Conservation (phyloP, 78 protist genomes). For the Dictyostelium discoideum region DNA sequence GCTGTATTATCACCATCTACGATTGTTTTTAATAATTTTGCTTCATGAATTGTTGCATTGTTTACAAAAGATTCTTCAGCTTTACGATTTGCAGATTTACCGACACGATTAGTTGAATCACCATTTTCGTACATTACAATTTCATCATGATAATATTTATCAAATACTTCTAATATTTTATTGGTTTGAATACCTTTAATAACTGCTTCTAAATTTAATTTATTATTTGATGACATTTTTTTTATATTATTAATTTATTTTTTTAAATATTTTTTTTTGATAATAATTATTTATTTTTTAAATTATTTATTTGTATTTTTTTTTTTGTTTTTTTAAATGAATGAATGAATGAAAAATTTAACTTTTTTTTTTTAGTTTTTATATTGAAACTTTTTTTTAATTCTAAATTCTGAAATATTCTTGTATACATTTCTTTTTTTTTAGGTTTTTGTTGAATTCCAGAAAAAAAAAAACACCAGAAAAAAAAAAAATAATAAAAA, state of each 20-base stretch:
- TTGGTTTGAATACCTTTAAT: neutral
- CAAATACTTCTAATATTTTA: neutral
- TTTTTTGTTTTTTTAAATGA: too few relatives aligned
- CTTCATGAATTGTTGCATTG: conserved; percentile 32
- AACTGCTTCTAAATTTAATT: neutral
- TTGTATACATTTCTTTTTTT: too few relatives aligned
- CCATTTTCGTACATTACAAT: conserved; percentile 48
- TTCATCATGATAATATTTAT: neutral
- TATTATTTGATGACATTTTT: neutral
- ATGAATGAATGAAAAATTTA: too few relatives aligned
- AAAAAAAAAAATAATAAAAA: too few relatives aligned
- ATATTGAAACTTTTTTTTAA: too few relatives aligned
- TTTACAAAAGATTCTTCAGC: conserved; percentile 23
- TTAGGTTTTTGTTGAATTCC: too few relatives aligned
- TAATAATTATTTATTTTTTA: too few relatives aligned
- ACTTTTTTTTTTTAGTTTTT: too few relatives aligned
- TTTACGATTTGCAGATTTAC: conserved; percentile 27
- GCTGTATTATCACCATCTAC: neutral
- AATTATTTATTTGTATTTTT: too few relatives aligned
- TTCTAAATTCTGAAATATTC: too few relatives aligned
- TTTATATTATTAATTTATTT: neutral
- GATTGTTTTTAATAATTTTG: conserved; percentile 12
- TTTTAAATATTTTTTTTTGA: too few relatives aligned
- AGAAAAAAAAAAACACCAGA: too few relatives aligned
- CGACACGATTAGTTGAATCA: conserved; percentile 49